Percentiles rank a stretch among this genome's conserved stretches.
Evolutionary conservation across 2,329 filamentous ascomycete species (phyloP).

Genomic region (Colletotrichum aenigma): DNA sequence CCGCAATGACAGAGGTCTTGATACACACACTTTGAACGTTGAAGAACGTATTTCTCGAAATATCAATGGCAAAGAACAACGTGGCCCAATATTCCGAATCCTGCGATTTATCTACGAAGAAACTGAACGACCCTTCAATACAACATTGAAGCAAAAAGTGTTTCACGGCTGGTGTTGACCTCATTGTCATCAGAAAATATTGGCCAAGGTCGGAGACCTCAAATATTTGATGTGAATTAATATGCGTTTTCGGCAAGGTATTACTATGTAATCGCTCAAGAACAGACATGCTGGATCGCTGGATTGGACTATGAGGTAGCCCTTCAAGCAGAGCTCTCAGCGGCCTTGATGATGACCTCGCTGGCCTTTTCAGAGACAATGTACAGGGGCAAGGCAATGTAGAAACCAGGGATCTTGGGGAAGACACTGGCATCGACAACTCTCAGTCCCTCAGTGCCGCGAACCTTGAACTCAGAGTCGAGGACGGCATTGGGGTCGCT

Average conservation of each 20-base stretch:
- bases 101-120: not conserved
- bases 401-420: slow-evolving; percentile 30
- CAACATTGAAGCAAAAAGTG: not conserved
- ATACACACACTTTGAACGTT: not conserved
- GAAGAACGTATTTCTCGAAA: accelerated
- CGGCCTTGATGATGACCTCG: slow-evolving; percentile 29
- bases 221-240: not conserved
- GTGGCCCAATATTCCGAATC: not conserved
- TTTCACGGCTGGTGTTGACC: not conserved
- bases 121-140: not conserved
- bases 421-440: slow-evolving; percentile 68
- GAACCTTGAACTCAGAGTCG: slow-evolving; percentile 61
- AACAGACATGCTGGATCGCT: not conserved
- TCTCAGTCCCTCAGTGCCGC: slow-evolving; percentile 57
- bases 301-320: not conserved
- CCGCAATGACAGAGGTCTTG: not conserved
- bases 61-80: not conserved
- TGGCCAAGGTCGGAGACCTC: accelerated
- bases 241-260: not conserved
- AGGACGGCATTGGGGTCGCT: slow-evolving; percentile 61
- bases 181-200: not conserved
- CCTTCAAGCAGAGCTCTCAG: not conserved
- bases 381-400: slow-evolving; percentile 52
- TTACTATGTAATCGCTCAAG: not conserved
- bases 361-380: slow-evolving; percentile 65